phyloP scores from a whole-genome alignment of 169 alveolate genomes.

The Eimeria tenella region DNA sequence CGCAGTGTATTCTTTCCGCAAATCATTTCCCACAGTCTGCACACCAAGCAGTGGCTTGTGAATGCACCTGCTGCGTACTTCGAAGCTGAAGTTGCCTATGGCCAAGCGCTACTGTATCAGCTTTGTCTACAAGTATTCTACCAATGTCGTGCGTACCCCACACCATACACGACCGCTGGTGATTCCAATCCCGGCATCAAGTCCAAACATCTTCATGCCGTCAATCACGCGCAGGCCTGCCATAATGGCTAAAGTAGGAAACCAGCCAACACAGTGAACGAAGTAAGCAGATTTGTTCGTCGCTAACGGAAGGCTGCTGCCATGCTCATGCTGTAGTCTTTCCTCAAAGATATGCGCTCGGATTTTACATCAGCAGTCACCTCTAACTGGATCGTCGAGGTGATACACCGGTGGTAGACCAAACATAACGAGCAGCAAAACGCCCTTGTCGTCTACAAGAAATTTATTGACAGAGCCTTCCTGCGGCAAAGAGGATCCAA shows the following conservation, averaged over 20 bases:
- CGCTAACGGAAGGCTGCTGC: no score
- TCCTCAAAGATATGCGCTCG: neutral
- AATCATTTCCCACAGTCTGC: slow-evolving; percentile 84
- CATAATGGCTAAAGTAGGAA: slow-evolving; percentile 76
- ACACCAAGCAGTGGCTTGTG: slow-evolving; percentile 1
- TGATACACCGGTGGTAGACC: slow-evolving; percentile 87
- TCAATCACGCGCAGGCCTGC: slow-evolving; percentile 85
- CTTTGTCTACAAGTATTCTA: no score
- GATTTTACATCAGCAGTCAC: neutral
- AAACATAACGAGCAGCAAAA: slow-evolving; percentile 82
- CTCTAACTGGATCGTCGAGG: slow-evolving; percentile 85
- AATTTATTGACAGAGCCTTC: slow-evolving; percentile 90
- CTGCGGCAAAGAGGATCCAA: slow-evolving; percentile 17
- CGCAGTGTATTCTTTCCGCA: slow-evolving; percentile 89
- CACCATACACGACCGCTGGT: slow-evolving; percentile 90
- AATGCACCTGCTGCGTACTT: no score
- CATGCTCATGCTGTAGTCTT: neutral
- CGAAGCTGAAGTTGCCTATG: no score
- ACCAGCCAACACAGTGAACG: neutral
- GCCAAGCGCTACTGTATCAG: no score
- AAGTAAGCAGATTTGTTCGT: neutral
- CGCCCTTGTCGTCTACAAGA: slow-evolving; percentile 90
- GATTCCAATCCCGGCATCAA: slow-evolving; percentile 84
- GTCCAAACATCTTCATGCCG: slow-evolving; percentile 81
- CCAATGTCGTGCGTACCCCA: slow-evolving; percentile 80